Percentiles rank a stretch among this genome's conserved stretches.
phyloP scores from a whole-genome alignment of 257 asterid species.

The Solanum bulbocastanum region DNA sequence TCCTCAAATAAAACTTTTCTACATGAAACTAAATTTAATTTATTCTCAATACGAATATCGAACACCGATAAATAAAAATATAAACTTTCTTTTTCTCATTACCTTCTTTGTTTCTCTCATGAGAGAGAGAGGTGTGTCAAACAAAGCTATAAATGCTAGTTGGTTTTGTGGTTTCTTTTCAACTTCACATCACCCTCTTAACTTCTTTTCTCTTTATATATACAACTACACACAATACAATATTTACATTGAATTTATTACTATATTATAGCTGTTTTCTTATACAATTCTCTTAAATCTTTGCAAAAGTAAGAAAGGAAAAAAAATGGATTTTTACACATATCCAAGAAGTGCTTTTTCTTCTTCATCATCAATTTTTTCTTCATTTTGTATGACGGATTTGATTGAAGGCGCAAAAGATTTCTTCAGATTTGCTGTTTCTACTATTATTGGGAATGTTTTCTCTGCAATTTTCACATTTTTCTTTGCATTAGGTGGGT shows the following conservation, averaged over 20 bases:
- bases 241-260: not conserved
- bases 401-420: conserved; percentile 41
- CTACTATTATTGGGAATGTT: conserved; percentile 54
- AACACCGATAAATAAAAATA: not conserved
- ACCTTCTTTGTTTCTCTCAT: not conserved
- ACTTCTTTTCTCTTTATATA: not conserved
- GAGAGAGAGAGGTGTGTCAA: not conserved
- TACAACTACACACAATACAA: not conserved
- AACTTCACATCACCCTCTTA: not conserved
- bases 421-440: conserved; percentile 48
- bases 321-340: conserved; percentile 61
- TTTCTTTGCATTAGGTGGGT: conserved; percentile 63
- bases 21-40: not conserved
- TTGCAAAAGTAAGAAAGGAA: not conserved
- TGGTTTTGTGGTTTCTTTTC: not conserved
- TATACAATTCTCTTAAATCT: not conserved
- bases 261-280: not conserved
- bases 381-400: conserved; percentile 33
- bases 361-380: conserved; percentile 26
- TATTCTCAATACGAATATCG: not conserved
- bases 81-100: not conserved
- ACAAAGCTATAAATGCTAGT: not conserved
- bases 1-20: not conserved
- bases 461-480: conserved; percentile 71
- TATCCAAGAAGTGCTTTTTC: conserved; percentile 51